These are phyloP conservation scores for Epipyxis sp. DNA, from an alignment of 108 stramenopile genomes.

Conservation along the genomic window DNA sequence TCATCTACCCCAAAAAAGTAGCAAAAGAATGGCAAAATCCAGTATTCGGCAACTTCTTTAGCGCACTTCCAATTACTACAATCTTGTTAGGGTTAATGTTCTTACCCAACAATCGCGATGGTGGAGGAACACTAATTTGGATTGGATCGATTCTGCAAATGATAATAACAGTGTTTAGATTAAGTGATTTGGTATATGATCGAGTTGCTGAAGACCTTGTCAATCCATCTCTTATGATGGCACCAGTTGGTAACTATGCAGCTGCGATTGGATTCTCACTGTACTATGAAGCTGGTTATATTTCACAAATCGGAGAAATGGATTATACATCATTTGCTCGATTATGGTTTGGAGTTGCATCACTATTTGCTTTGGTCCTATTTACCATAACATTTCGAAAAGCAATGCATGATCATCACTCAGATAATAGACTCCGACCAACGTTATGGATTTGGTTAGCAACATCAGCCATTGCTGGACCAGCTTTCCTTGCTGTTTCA, in stretches of 20 bases:
- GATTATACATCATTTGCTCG: not conserved
- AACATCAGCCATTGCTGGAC: conserved; percentile 4
- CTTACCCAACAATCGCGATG: not conserved
- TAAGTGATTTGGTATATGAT: conserved; percentile 4
- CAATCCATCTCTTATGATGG: not conserved
- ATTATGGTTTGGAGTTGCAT: conserved; percentile 17
- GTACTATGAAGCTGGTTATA: not conserved
- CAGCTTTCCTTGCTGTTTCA: not conserved
- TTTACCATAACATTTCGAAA: conserved; percentile 8
- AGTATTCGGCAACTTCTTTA: conserved; percentile 17
- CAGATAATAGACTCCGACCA: not conserved
- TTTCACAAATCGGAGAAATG: not conserved
- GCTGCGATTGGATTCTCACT: not conserved
- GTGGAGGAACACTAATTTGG: conserved; percentile 12
- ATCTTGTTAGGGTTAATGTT: not conserved
- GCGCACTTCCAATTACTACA: not conserved
- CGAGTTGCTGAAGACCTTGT: not conserved
- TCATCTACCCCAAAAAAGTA: conserved; percentile 12
- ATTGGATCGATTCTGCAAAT: conserved; percentile 29
- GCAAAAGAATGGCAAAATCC: conserved; percentile 25
- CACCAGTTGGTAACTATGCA: conserved; percentile 16
- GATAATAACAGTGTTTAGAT: conserved; percentile 3
- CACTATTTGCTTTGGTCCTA: conserved; percentile 6
- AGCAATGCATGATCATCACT: not conserved
- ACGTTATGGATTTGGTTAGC: conserved; percentile 18